Evolutionary conservation across 768 basidiomycete genomes (phyloP), one percentile per base, ranked within the genome.

Genomic region (Kondoa subrosea): DNA sequence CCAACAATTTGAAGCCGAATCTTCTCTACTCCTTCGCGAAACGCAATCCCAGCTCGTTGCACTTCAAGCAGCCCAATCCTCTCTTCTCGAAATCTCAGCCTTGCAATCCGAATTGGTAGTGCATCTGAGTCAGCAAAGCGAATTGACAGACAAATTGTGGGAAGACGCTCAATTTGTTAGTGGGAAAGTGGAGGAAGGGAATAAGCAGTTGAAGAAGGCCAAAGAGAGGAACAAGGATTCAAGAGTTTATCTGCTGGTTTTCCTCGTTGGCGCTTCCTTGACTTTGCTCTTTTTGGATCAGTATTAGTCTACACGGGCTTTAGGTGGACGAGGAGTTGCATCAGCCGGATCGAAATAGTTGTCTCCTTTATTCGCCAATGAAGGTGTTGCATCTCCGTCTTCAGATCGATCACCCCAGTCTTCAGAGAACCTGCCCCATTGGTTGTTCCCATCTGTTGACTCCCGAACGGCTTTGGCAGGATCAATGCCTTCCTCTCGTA

Each of bases 81-180:
- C 88, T 34, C 78, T 99, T 67, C 81, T 91, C 80, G 93, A 97
- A 74, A 96, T 99, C 74, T 88, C 88, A 73, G 83, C 87, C 56
- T 79, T 99, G 67, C 95, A 99, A 80, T 86, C 88, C 79, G 89
- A 96, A 77, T 81, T 99, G 72, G 85, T 95, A 63, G 80, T 83
- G 16, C 91, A 96, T 75, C 81, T 99, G 56, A 86, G 87, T 34
- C 83, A 81, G 73, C 95, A 99, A 80, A 87, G 87, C 1, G 92
- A 92, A 79, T 77, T 91, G 72, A 91, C 91, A 12, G 92, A 97
- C 74, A 85, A 89, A 76, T 79, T 99, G 69, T 95, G 90, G 75
- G 91, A 95, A 72, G 93, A 99, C 74, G 92, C 91, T 8, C 86
- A 95, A 66, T 84, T 87, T 1, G 88, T 88, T 31, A 87, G 89